phyloP scores from a whole-genome alignment of 1,139 yeast genomes.

The Suzukiozyma palmioleophila region DNA sequence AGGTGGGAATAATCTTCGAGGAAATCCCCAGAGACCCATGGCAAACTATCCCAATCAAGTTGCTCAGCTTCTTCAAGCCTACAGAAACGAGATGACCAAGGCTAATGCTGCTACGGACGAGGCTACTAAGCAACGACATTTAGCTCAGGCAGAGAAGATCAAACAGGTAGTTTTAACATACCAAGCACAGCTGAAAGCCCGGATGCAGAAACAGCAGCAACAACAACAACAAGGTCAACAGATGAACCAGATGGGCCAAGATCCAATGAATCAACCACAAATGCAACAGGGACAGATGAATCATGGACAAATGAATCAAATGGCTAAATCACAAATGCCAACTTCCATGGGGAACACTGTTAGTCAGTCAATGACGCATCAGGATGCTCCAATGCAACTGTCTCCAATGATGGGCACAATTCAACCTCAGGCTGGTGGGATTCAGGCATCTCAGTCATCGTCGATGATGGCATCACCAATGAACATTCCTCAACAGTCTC shows the following conservation, averaged over 20 bases:
- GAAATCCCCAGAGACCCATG: conserved; percentile 14
- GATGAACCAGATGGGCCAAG: conserved; percentile 7
- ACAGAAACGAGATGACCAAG: conserved; percentile 57
- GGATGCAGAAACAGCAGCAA: conserved; percentile 11
- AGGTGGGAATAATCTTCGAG: conserved; percentile 3
- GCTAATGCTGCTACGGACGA: conserved; percentile 56
- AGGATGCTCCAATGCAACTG: conserved; percentile 5
- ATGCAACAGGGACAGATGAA: not conserved
- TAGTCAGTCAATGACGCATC: conserved; percentile 8
- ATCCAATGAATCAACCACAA: not conserved
- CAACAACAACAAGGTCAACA: conserved; percentile 11
- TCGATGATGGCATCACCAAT: not conserved
- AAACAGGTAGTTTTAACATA: conserved; percentile 43
- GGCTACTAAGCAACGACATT: conserved; percentile 64
- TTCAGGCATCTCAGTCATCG: not conserved
- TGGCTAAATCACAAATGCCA: conserved; percentile 6
- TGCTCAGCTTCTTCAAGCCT: conserved; percentile 55
- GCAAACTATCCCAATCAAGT: conserved; percentile 53
- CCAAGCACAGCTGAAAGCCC: conserved; percentile 35
- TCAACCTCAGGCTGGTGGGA: conserved; percentile 6
- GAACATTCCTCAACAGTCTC: conserved; percentile 7
- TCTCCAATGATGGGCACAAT: conserved; percentile 8
- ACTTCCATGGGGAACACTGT: conserved; percentile 1
- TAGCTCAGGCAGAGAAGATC: conserved; percentile 64
- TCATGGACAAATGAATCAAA: conserved; percentile 1